Conservation (phyloP, 108 stramenopile genomes). For the Nitzschia inconspicua region DNA sequence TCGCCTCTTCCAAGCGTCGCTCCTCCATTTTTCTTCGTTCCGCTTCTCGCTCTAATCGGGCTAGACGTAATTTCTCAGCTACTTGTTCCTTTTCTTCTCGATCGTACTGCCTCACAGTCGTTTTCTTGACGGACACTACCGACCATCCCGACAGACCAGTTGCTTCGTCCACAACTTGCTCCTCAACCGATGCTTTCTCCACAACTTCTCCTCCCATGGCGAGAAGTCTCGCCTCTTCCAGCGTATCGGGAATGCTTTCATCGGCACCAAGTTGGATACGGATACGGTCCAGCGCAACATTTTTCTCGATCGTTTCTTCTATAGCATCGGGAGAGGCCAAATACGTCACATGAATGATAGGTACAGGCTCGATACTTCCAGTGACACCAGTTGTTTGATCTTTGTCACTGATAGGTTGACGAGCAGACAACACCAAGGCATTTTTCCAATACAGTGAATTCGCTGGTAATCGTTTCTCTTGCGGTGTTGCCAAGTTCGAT, state of each 20-base stretch:
- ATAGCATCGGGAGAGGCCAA: slow-evolving; percentile 40
- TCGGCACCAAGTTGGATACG: slow-evolving; percentile 66
- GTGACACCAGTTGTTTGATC: neutral
- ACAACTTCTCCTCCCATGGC: slow-evolving; percentile 71
- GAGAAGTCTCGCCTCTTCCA: slow-evolving; percentile 77
- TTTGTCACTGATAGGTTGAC: neutral
- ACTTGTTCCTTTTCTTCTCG: slow-evolving; percentile 60
- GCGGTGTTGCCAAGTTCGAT: slow-evolving; percentile 24
- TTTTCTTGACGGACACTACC: slow-evolving; percentile 60
- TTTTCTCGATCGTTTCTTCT: slow-evolving; percentile 74
- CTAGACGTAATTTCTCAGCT: slow-evolving; percentile 35
- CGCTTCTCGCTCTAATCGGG: slow-evolving; percentile 33
- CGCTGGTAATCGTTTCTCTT: slow-evolving; percentile 47
- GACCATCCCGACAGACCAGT: slow-evolving; percentile 76
- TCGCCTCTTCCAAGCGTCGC: slow-evolving; percentile 79
- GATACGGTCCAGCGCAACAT: slow-evolving; percentile 53
- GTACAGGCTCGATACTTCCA: neutral
- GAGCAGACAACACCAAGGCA: slow-evolving; percentile 45
- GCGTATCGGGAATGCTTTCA: slow-evolving; percentile 58
- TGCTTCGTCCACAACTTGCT: slow-evolving; percentile 54
- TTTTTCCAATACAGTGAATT: slow-evolving; percentile 59
- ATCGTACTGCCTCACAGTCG: slow-evolving; percentile 59
- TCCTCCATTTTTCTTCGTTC: slow-evolving; percentile 45
- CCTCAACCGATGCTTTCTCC: neutral
- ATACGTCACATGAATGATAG: slow-evolving; percentile 61